Evolutionary conservation across 805 yeast species (phyloP), one percentile per base, ranked within the genome.

Genomic region (Candida montana): DNA sequence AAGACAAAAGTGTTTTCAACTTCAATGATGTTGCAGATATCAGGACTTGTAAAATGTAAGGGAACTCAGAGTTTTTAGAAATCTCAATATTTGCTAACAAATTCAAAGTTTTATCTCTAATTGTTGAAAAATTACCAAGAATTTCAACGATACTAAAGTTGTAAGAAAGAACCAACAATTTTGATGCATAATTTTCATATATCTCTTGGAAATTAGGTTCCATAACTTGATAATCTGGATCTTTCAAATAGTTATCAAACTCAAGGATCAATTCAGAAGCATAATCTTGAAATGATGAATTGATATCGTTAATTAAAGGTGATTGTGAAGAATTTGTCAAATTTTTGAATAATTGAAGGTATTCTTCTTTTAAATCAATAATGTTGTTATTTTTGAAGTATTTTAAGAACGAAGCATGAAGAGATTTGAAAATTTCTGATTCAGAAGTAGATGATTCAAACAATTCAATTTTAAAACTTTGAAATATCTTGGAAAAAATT

Each of bases 371-470:
- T 19, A 51, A 34, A 13, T 24, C n/a, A 1, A 21, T 27, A 13
- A 56, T 35, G 13, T 41, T 17, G 35, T 54, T 50, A 16, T 48
- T 48, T 41, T 54, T 54, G 37, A 55, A 40, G 26, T 44, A 43
- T 28, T 52, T 50, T 20, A 50, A 30, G 7, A 53, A 35, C 2
- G 44, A 28, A 7, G 39, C 21, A 19, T 47, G 33, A 7, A 50
- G 28, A 2, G 24, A 18, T 12, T 48, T 47, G 35, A 45, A 51
- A 8, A 34, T 26, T 3, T 44, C 45, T 5, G 36, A 6, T 21
- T 56, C 48, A n/a, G 47, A 37, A n/a, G 44, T 35, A 9, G 53
- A 50, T 27, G 24, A 24, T 28, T 50, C 56, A 42, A 59, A 62
- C 5, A 37, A 28, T n/a, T 47, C 49, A 3, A 40, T 24, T 7